Percentiles rank a stretch among this genome's conserved stretches.
phyloP scores from a whole-genome alignment of 352 stramenopile species.

The Phytophthora citricola region DNA sequence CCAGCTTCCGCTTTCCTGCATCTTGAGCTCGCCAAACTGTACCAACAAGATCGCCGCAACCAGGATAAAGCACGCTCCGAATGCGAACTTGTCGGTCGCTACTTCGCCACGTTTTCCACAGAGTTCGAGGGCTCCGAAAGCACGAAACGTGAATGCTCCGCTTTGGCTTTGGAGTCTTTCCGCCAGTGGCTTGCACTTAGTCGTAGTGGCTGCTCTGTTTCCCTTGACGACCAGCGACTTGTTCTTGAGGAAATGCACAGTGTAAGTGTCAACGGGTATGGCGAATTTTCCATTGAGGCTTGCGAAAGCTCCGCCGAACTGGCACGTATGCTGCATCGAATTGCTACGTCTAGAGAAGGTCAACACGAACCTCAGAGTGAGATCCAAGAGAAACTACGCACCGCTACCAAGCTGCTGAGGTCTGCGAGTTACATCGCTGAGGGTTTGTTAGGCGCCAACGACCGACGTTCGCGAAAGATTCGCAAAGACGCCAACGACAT shows the following conservation, averaged over 20 bases:
- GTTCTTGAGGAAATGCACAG: constrained; percentile 55
- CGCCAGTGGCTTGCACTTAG: constrained; percentile 48
- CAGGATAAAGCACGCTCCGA: constrained; percentile 13
- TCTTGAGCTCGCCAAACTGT: constrained; percentile 67
- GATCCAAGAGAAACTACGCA: constrained; percentile 35
- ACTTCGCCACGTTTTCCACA: constrained; percentile 65
- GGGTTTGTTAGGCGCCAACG: constrained; percentile 57
- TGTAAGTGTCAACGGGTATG: constrained; percentile 56
- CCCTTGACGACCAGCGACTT: constrained; percentile 45
- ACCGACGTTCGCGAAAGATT: constrained; percentile 52
- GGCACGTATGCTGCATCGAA: constrained; percentile 43
- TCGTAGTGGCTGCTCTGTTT: constrained; percentile 6
- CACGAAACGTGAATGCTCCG: constrained; percentile 66
- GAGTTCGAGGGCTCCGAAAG: constrained; percentile 60
- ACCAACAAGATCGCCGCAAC: constrained; percentile 39
- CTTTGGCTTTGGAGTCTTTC: constrained; percentile 64
- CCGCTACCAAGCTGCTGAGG: constrained; percentile 45
- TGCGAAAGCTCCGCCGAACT: constrained; percentile 53
- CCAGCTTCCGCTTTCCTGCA: constrained; percentile 63
- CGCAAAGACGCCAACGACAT: constrained; percentile 58
- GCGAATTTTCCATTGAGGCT: constrained; percentile 70
- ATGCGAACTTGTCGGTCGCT: constrained; percentile 54
- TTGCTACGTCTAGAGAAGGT: constrained; percentile 25
- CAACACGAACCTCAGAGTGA: constrained; percentile 13
- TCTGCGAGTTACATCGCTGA: constrained; percentile 58